Conservation (phyloP, 345 rosid species). For the Angophora floribunda region DNA sequence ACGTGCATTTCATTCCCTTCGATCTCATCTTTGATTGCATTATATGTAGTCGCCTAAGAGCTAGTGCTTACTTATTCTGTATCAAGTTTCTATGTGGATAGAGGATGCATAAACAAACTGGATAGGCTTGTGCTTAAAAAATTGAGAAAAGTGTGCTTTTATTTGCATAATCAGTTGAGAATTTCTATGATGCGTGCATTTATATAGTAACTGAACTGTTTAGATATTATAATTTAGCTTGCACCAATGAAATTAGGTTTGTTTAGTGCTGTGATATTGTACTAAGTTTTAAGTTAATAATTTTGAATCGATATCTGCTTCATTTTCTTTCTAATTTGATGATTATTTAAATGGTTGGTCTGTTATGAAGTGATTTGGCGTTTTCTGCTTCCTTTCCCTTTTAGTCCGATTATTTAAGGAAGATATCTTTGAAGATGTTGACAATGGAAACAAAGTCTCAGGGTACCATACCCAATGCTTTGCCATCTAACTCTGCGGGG, state of each 20-base stretch:
- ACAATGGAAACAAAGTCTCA: constrained; percentile 70
- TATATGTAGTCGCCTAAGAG: not conserved
- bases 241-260: not conserved
- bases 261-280: not conserved
- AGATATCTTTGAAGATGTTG: constrained; percentile 81
- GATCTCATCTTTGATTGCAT: not conserved
- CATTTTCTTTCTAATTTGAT: not conserved
- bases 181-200: not conserved
- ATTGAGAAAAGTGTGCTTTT: not conserved
- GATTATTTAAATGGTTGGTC: not conserved
- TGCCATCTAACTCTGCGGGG: constrained; percentile 23
- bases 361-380: not conserved
- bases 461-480: constrained; percentile 21
- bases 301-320: not conserved
- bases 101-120: not conserved
- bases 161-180: not conserved
- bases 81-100: not conserved
- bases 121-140: not conserved
- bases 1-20: not conserved
- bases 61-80: not conserved
- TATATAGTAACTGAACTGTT: not conserved
- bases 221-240: not conserved
- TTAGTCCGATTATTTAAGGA: constrained; percentile 73
- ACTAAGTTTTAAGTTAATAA: not conserved
- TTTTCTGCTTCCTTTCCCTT: not conserved